Evolutionary conservation across 176 grass and related monocot genomes (phyloP), one percentile per base, ranked within the genome.

Genomic region (Sorghum bicolor): DNA sequence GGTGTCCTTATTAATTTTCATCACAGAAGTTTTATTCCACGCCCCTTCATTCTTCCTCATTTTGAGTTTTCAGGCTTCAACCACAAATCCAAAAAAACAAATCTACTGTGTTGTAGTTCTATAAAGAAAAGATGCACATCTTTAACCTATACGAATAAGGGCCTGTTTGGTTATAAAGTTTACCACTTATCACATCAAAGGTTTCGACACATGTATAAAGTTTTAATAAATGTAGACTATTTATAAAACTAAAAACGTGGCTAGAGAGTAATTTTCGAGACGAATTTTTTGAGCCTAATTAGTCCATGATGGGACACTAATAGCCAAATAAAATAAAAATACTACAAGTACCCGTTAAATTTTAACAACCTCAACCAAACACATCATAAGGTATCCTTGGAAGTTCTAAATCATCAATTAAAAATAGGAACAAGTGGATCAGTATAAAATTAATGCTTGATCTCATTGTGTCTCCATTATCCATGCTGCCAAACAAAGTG

Each of bases 401-500:
- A n/a, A n/a, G n/a, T n/a, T n/a, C 37, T 38, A 36, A 26, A 52
- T 10, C 32, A 58, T 58, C 14, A 53, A 77, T 53, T 63, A 55
- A 31, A 82, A 57, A 30, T 12, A 25, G 2, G 20, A 67, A 22
- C 47, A 53, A 81, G 15, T 82, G 79, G 79, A 71, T 9, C 26
- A 70, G 4, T 26, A 70, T 26, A 19, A 45, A 19, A 25, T 5
- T 20, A 67, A 36, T 73, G 30, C 74, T 61, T 86, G 67, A 44
- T 30, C 60, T 66, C 58, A 73, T 31, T 25, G 67, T 34, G 80
- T 74, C 80, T 67, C 41, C 36, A 20, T 84, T 74, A 79, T 37
- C 61, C 14, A 34, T 80, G 61, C 75, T 44, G 52, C 75, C 84
- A 70, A 84, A 75, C 40, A 43, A 84, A 64, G 47, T 5, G 63